Evolutionary conservation across 345 rosid genomes (phyloP), one percentile per base, ranked within the genome.

Genomic region (Camelina hispida): DNA sequence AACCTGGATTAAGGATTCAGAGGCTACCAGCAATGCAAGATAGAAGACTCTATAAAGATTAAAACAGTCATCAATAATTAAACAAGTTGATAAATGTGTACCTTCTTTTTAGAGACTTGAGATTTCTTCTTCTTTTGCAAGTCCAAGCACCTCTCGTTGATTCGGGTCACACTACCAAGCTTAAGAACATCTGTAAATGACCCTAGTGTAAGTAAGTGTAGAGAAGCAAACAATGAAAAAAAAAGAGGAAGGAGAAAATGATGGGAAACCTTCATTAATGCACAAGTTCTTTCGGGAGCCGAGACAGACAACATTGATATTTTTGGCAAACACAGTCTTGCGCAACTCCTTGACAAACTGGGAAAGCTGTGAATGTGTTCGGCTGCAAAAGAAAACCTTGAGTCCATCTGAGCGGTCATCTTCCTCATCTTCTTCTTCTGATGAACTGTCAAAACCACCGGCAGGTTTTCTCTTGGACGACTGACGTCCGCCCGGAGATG

Each of bases 351-450:
- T 86, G 51, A 94, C 69, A 54, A 94, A 94, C 77, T 94, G 97
- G 0, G 95, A 87, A 58, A 94, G 96, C 82, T 94, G 97, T 6
- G 98, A 91, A 83, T 91, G 96, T 3, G 97, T 94, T 75, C 97
- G 82, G 75, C 98, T 94, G 72, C 98, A 91, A 63, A 91, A 91
- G 80, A 83, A 94, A 57, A 94, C 81, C 85, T 85, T 88, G 75
- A 82, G 62, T 11, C 65, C 83, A 8, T 68, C 82, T 2, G 66
- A 76, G 25, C 77, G 76, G 9, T 82, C 80, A 56, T 85, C 98
- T 48, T 83, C 98, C 52, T 86, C 90, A 3, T 87, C 98, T 52
- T 86, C 90, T 2, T 87, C 94, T 69, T 90, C 90, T 3, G 93
- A 89, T n/a, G 87, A 83, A 80, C 74, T 76, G 30, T 53, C 69